phyloP scores from a whole-genome alignment of 2,329 filamentous ascomycete genomes.

The Trichoderma pleuroti region DNA sequence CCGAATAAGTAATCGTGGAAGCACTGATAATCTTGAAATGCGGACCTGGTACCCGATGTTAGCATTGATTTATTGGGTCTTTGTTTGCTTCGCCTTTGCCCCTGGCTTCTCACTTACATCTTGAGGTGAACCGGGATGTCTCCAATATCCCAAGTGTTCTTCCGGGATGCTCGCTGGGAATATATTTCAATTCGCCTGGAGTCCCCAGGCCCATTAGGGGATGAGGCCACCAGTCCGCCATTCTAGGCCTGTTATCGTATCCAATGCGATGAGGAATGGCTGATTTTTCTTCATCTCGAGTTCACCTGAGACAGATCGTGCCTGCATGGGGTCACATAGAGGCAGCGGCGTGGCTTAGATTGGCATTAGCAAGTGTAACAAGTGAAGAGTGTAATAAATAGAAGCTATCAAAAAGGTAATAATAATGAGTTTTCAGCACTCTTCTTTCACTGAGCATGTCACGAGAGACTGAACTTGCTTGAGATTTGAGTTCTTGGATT shows the following conservation, averaged over 20 bases:
- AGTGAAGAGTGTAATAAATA: neutral
- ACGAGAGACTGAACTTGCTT: neutral
- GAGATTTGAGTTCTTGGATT: neutral
- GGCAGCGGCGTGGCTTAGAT: neutral
- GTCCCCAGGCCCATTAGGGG: constrained; percentile 34
- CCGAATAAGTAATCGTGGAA: constrained; percentile 34
- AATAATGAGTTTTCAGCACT: neutral
- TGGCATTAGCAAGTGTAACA: neutral
- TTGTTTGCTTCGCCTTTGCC: neutral
- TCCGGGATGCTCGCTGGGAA: constrained; percentile 25
- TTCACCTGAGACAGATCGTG: constrained; percentile 15
- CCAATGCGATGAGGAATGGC: constrained; percentile 27
- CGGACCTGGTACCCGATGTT: constrained; percentile 26
- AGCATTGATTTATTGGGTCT: neutral
- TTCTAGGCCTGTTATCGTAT: constrained; percentile 34
- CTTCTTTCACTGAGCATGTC: neutral
- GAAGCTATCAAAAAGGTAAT: neutral
- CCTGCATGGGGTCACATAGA: neutral
- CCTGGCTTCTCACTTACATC: constrained; percentile 17
- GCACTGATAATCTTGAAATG: constrained; percentile 33
- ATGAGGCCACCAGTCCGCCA: constrained; percentile 36
- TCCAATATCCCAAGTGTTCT: constrained; percentile 30
- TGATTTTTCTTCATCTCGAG: constrained; percentile 34
- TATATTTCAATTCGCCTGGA: constrained; percentile 34
- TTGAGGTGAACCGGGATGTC: constrained; percentile 30